Conservation (phyloP, 2,329 filamentous ascomycete species). For the Aspergillus pseudotamarii region DNA sequence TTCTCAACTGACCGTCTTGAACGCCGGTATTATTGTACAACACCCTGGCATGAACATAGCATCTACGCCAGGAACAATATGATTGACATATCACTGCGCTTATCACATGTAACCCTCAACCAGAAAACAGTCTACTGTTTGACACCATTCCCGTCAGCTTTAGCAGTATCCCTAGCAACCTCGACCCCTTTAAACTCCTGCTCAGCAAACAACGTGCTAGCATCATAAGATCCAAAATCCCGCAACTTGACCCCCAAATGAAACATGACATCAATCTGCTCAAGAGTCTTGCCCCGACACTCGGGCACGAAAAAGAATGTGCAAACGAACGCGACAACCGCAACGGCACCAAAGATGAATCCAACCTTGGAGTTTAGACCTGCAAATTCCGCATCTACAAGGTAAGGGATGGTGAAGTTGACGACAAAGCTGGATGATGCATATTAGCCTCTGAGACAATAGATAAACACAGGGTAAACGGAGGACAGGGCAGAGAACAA, state of each 20-base stretch:
- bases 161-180: neutral
- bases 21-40: too few relatives aligned
- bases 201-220: neutral
- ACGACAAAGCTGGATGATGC: slow-evolving; percentile 26
- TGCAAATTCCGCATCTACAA: slow-evolving; percentile 41
- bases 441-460: neutral
- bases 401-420: slow-evolving; percentile 41
- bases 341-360: neutral
- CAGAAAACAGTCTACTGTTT: neutral
- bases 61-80: too few relatives aligned
- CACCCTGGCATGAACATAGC: neutral
- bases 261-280: slow-evolving; percentile 12
- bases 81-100: neutral
- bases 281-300: slow-evolving; percentile 18
- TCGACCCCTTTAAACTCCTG: neutral
- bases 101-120: neutral
- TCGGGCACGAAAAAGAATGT: slow-evolving; percentile 25
- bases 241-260: neutral
- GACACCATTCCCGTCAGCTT: neutral
- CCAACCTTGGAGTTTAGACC: slow-evolving; percentile 33
- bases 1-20: too few relatives aligned
- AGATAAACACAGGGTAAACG: neutral
- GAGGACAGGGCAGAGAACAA: neutral
- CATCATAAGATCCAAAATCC: neutral
- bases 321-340: slow-evolving; percentile 25